Evolutionary conservation across 371 early-diverging fungal genomes (phyloP).

Genomic region (Nematocida parisii): DNA sequence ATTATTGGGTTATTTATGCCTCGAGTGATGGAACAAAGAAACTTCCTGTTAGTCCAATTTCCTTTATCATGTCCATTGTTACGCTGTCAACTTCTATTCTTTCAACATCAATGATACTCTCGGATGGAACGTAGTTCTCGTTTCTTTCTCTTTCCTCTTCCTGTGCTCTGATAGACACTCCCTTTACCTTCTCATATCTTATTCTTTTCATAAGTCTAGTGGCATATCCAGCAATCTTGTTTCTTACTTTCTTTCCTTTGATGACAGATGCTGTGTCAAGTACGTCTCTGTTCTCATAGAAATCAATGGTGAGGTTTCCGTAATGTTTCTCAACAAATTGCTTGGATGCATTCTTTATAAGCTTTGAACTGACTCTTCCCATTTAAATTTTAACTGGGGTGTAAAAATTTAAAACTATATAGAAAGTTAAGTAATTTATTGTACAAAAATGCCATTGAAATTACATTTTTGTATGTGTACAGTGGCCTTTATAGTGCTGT

Average conservation of each 20-base stretch:
- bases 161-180: slow-evolving; percentile 99
- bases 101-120: slow-evolving; percentile 88
- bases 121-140: slow-evolving; percentile 98
- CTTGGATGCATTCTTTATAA: slow-evolving; percentile 98
- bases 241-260: slow-evolving; percentile 95
- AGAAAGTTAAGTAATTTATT: slow-evolving; percentile 20
- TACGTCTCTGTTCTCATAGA: slow-evolving; percentile 99
- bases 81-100: slow-evolving; percentile 88
- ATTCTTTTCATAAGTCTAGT: slow-evolving; percentile 99
- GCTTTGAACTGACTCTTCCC: slow-evolving; percentile 78
- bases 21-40: slow-evolving; percentile 55
- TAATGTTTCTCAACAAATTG: slow-evolving; percentile 99
- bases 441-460: background rate
- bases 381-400: slow-evolving; percentile 20
- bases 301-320: slow-evolving; percentile 92
- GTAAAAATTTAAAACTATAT: slow-evolving; percentile 56
- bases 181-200: slow-evolving; percentile 94
- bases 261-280: slow-evolving; percentile 93
- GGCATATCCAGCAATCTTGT: slow-evolving; percentile 99
- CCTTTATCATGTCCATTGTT: slow-evolving; percentile 72
- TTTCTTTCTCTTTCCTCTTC: slow-evolving; percentile 99
- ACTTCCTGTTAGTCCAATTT: slow-evolving; percentile 65
- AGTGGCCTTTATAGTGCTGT: slow-evolving; percentile 70
- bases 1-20: slow-evolving; percentile 19
- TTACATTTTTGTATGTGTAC: slow-evolving; percentile 46